Evolutionary conservation across 208 protist species (phyloP), one percentile per base, ranked within the genome.

Genomic region (Blechomonas ayalai): DNA sequence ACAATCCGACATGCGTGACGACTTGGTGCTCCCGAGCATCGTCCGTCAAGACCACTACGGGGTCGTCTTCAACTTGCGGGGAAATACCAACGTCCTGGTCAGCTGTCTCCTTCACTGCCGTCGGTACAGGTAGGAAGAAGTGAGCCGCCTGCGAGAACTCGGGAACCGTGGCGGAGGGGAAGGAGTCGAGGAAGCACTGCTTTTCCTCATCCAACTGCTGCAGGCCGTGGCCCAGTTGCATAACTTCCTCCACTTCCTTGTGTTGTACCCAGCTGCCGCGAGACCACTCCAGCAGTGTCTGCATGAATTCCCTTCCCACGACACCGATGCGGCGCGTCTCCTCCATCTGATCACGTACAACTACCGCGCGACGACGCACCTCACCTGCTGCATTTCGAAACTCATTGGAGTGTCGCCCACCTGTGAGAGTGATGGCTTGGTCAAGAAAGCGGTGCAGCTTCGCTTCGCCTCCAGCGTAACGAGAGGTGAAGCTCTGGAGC

Each of bases 371-470:
- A n/a, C 67, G 43, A 5, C 67, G 60, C 26, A 76, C 33, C 10
- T 80, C 68, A 32, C 57, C 60, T 3, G 59, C 37, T 4, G 63
- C 40, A 7, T 34, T 28, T 3, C 75, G 60, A 50, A 79, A 77
- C 4, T 89, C 80, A 15, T 57, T 62, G 13, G 72, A 42, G 1
- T 52, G 58, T 18, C 69, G 71, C 1, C 61, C 72, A n/a, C 47
- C 50, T 10, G 59, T 45, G 6, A 32, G 31, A 22, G 37, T 52
- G 3, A 61, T 62, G 1, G 61, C 73, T n/a, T 50, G 27, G 3
- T 71, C 43, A 35, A 89, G 41, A 7, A 89, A 59, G 45, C 57
- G 65, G 22, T 49, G 38, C 15, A 82, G 46, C 1, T 67, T 62
- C 1, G 61, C 47, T 16, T 53, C 59, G 18, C 48, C 36, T 23